phyloP scores from a whole-genome alignment of 768 basidiomycete genomes.

The Leucocoprinus birnbaumii region DNA sequence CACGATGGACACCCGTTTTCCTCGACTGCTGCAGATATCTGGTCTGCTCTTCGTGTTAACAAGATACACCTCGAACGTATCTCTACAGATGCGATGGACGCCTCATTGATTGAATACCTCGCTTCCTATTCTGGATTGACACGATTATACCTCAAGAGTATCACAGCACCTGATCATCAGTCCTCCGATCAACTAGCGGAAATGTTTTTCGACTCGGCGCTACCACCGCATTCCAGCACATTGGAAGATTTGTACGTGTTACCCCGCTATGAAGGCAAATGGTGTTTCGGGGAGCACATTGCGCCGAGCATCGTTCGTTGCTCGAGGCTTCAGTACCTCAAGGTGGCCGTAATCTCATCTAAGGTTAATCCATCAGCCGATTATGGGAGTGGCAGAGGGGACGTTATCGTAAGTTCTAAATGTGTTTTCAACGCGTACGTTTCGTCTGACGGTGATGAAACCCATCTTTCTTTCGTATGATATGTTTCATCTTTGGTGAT shows the following conservation, averaged over 20 bases:
- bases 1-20: not conserved
- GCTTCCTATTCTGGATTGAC: conserved; percentile 3
- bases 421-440: not conserved
- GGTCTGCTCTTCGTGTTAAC: not conserved
- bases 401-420: not conserved
- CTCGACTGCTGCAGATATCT: conserved; percentile 2
- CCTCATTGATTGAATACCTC: conserved; percentile 4
- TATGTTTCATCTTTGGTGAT: too few relatives aligned
- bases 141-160: not conserved
- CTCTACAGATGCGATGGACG: not conserved
- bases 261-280: conserved; percentile 5
- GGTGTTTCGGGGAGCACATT: conserved; percentile 10
- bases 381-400: not conserved
- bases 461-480: too few relatives aligned
- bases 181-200: conserved; percentile 4
- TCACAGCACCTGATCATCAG: not conserved
- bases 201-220: not conserved
- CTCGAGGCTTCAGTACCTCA: not conserved
- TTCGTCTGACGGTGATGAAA: not conserved
- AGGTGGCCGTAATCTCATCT: conserved; percentile 8
- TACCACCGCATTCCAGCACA: not conserved
- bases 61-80: conserved; percentile 5
- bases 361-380: conserved; percentile 3
- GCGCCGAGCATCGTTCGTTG: conserved; percentile 1
- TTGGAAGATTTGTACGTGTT: conserved; percentile 4